These are phyloP conservation scores for Trichoderma simmonsii DNA, from an alignment of 2,329 filamentous ascomycete genomes.

Conservation along the genomic window DNA sequence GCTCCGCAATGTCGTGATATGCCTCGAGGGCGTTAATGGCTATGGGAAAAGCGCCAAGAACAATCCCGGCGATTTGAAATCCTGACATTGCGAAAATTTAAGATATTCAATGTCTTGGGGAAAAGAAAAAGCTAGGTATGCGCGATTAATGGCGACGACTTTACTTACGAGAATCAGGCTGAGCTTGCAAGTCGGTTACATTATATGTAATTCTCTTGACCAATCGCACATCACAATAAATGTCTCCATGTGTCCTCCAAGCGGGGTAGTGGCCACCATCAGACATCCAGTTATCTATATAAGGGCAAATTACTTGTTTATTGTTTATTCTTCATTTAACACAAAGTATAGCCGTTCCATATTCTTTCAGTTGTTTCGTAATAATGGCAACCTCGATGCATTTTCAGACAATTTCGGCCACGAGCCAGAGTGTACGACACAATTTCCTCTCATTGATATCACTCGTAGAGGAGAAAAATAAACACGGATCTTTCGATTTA, in stretches of 20 bases:
- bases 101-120: background rate
- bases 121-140: background rate
- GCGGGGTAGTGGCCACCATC: background rate
- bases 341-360: too few species aligned
- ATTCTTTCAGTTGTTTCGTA: too few species aligned
- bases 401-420: too few species aligned
- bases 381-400: too few species aligned
- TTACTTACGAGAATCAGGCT: background rate
- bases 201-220: background rate
- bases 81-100: background rate
- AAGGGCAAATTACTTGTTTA: too few species aligned
- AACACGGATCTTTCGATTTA: too few species aligned
- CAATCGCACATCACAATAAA: background rate
- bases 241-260: background rate
- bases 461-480: too few species aligned
- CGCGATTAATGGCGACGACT: background rate
- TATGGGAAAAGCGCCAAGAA: background rate
- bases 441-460: too few species aligned
- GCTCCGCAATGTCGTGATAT: background rate
- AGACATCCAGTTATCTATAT: too few species aligned
- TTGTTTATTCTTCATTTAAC: too few species aligned
- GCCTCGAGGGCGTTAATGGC: background rate
- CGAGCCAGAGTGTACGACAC: too few species aligned
- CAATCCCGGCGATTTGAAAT: background rate
- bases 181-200: background rate